Percentiles rank a stretch among this genome's conserved stretches.
Evolutionary conservation across 2,329 filamentous ascomycete species (phyloP).

Genomic region (Fusarium nodosum): DNA sequence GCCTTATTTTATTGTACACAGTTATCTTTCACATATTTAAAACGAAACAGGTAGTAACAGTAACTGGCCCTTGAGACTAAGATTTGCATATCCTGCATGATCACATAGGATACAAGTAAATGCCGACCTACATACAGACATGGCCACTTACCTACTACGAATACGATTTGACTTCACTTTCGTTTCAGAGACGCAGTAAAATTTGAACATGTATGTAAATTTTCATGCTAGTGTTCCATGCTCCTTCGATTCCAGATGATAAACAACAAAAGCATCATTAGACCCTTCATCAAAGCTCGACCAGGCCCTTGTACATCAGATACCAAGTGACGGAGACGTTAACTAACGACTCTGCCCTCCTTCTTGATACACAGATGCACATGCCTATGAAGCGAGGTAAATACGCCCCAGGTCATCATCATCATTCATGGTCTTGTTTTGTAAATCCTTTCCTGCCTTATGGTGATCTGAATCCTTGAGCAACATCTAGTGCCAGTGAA

Average conservation of each 20-base stretch:
- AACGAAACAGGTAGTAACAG: background rate
- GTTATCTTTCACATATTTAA: constrained; percentile 5
- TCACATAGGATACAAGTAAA: background rate
- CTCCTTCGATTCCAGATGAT: constrained; percentile 50
- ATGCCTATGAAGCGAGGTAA: constrained; percentile 21
- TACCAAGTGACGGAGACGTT: constrained; percentile 28
- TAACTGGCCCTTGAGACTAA: background rate
- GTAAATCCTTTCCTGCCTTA: constrained; percentile 30
- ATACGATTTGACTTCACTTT: background rate
- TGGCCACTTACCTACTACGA: background rate
- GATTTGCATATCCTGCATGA: no score
- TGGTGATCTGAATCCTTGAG: constrained; percentile 26
- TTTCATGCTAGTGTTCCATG: constrained; percentile 45
- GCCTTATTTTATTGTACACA: background rate
- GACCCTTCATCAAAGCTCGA: constrained; percentile 42
- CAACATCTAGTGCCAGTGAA: constrained; percentile 46
- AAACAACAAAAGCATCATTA: constrained; percentile 47
- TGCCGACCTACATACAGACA: no score
- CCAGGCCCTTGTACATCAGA: constrained; percentile 36
- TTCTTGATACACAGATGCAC: constrained; percentile 31
- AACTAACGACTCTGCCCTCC: constrained; percentile 21
- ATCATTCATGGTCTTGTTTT: constrained; percentile 42
- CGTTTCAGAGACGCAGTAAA: background rate
- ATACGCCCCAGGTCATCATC: constrained; percentile 31
- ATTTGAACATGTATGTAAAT: constrained; percentile 47